Conservation (phyloP, 2,329 filamentous ascomycete genomes). For the Bipolaris cookei region DNA sequence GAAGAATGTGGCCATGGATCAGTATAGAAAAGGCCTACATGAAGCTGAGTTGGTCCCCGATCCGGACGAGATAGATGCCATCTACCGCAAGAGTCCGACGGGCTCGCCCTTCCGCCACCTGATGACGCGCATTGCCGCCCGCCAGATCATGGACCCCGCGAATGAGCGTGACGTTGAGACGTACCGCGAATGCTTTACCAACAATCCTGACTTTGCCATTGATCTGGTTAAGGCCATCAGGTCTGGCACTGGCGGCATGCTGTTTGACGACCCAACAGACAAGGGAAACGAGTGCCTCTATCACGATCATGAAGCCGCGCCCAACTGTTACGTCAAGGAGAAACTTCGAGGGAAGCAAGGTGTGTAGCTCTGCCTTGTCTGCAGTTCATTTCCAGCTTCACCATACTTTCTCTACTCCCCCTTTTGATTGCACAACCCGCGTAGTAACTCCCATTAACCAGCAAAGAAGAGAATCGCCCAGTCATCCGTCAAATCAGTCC, state of each 20-base stretch:
- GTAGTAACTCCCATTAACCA: slow-evolving; percentile 49
- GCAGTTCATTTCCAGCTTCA: slow-evolving; percentile 18
- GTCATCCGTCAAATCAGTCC: slow-evolving; percentile 40
- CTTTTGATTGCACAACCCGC: slow-evolving; percentile 21
- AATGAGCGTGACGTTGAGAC: slow-evolving; percentile 56
- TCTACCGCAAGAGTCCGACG: slow-evolving; percentile 56
- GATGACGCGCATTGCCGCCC: slow-evolving; percentile 61
- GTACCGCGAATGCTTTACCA: slow-evolving; percentile 59
- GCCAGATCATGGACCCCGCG: slow-evolving; percentile 64
- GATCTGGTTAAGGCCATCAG: slow-evolving; percentile 62
- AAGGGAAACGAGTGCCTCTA: slow-evolving; percentile 55
- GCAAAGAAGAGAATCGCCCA: slow-evolving; percentile 44
- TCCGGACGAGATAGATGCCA: slow-evolving; percentile 61
- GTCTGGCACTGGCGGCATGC: slow-evolving; percentile 55
- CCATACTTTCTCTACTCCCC: slow-evolving; percentile 10
- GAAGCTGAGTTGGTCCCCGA: slow-evolving; percentile 60
- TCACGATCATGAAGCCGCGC: slow-evolving; percentile 58
- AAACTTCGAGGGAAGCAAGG: slow-evolving; percentile 47
- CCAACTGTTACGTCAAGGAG: slow-evolving; percentile 47
- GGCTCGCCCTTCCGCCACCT: slow-evolving; percentile 58
- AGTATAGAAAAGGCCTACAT: slow-evolving; percentile 59
- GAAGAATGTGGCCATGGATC: slow-evolving; percentile 62
- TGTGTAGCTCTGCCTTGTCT: slow-evolving; percentile 37
- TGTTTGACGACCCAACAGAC: slow-evolving; percentile 60
- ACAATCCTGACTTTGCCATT: slow-evolving; percentile 59